phyloP scores from a whole-genome alignment of 2,329 filamentous ascomycete species.

The Magnaporthiopsis rhizophila region DNA sequence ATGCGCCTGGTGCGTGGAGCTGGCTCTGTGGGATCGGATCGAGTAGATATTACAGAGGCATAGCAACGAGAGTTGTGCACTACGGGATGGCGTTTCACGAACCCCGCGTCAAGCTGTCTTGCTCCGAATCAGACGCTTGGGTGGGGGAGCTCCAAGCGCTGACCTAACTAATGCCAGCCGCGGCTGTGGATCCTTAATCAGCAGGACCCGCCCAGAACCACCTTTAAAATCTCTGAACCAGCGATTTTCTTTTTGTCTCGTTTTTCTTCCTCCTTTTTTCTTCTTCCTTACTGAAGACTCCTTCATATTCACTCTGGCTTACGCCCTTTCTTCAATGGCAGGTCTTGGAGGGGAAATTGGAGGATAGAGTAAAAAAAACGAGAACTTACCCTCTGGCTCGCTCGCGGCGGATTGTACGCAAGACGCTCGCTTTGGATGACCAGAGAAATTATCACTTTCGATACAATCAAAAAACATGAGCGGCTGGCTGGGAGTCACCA shows the following conservation, averaged over 20 bases:
- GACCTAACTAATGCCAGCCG: too few relatives aligned
- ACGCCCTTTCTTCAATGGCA: constrained; percentile 42
- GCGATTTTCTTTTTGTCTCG: neutral
- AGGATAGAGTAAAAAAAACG: constrained; percentile 50
- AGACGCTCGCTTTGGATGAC: constrained; percentile 18
- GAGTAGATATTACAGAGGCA: neutral
- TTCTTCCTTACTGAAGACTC: constrained; percentile 37
- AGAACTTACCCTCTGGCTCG: constrained; percentile 51
- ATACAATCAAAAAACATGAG: constrained; percentile 18
- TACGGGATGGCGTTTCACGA: too few relatives aligned
- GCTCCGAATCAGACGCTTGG: too few relatives aligned
- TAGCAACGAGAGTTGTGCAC: too few relatives aligned
- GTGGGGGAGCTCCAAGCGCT: too few relatives aligned
- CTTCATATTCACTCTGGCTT: constrained; percentile 63
- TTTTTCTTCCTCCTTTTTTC: constrained; percentile 17
- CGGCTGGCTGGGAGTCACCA: neutral
- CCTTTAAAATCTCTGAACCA: neutral
- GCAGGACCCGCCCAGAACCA: neutral
- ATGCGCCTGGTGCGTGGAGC: neutral
- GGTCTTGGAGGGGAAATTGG: constrained; percentile 61
- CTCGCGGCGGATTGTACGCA: constrained; percentile 16
- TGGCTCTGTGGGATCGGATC: neutral
- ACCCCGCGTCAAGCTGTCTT: too few relatives aligned
- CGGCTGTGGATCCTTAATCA: neutral
- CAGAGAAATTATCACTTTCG: constrained; percentile 28